Percentiles rank a stretch among this genome's conserved stretches.
Conservation (phyloP, 1,284 basidiomycete species). For the Sporisorium scitamineum region DNA sequence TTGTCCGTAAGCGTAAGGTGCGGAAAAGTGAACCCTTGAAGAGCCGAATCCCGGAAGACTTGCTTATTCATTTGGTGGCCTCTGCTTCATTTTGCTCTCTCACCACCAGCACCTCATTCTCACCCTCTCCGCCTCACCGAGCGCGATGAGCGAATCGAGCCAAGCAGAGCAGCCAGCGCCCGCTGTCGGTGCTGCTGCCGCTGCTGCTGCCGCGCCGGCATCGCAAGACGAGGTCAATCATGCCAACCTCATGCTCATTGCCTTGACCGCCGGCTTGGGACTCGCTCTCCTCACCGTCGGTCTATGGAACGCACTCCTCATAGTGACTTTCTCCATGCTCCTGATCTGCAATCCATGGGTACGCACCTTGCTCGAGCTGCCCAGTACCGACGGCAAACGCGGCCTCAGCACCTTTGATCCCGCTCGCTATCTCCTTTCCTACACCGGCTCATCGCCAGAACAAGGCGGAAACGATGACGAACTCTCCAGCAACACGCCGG, state of each 20-base stretch:
- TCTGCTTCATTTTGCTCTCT: background rate
- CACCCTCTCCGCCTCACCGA: background rate
- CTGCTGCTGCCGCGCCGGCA: background rate
- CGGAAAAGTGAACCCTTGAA: background rate
- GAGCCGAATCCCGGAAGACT: background rate
- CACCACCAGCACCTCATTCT: background rate
- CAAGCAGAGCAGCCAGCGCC: slow-evolving; percentile 11
- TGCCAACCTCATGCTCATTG: slow-evolving; percentile 28
- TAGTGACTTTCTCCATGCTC: slow-evolving; percentile 30
- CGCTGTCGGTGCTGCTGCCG: slow-evolving; percentile 1
- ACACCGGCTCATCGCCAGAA: slow-evolving; percentile 6
- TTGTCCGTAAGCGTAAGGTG: background rate
- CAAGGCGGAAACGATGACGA: slow-evolving; percentile 4
- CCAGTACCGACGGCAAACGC: slow-evolving; percentile 28
- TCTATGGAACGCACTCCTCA: slow-evolving; percentile 41
- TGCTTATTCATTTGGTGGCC: background rate
- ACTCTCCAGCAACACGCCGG: background rate
- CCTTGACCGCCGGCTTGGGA: slow-evolving; percentile 33
- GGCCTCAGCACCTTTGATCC: slow-evolving; percentile 38
- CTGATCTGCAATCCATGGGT: slow-evolving; percentile 62
- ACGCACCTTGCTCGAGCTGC: slow-evolving; percentile 60
- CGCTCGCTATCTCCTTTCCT: slow-evolving; percentile 41
- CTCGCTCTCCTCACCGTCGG: slow-evolving; percentile 41
- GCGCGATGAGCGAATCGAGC: slow-evolving; percentile 9
- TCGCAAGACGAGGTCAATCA: slow-evolving; percentile 19